These are phyloP conservation scores for Capronia americana DNA, from an alignment of 2,329 filamentous ascomycete species.

Conservation along the genomic window DNA sequence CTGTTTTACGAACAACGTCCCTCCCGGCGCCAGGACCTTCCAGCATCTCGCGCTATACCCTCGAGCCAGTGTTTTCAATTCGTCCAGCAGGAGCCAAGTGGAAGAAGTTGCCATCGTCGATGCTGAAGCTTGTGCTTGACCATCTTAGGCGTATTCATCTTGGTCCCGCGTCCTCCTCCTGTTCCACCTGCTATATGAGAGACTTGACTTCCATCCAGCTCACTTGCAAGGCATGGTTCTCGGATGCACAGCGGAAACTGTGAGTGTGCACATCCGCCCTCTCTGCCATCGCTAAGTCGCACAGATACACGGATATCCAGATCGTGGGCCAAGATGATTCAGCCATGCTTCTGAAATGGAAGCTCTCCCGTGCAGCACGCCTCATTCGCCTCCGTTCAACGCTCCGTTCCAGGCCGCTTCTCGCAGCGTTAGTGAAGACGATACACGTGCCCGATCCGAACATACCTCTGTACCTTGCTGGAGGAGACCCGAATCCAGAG, in stretches of 20 bases:
- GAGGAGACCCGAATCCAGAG: slow-evolving; percentile 48
- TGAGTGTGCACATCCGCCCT: slow-evolving; percentile 45
- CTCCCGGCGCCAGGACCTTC: slow-evolving; percentile 9
- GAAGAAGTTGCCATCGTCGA: slow-evolving; percentile 58
- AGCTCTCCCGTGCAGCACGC: slow-evolving; percentile 56
- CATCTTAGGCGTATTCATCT: slow-evolving; percentile 58
- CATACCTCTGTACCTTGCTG: slow-evolving; percentile 42
- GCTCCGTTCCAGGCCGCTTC: slow-evolving; percentile 56
- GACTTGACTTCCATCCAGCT: slow-evolving; percentile 61
- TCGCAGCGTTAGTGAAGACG: slow-evolving; percentile 61
- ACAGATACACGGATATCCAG: slow-evolving; percentile 58
- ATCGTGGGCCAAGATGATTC: slow-evolving; percentile 57
- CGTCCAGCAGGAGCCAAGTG: slow-evolving; percentile 16
- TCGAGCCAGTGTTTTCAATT: slow-evolving; percentile 1
- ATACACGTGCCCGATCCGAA: slow-evolving; percentile 60
- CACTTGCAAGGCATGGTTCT: slow-evolving; percentile 64
- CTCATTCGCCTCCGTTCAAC: slow-evolving; percentile 62
- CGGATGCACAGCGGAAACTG: slow-evolving; percentile 57
- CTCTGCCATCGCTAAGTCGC: slow-evolving; percentile 6
- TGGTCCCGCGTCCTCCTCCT: slow-evolving; percentile 49
- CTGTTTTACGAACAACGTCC: slow-evolving; percentile 17
- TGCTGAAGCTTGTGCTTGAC: slow-evolving; percentile 62
- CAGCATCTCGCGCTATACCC: background rate
- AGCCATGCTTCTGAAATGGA: slow-evolving; percentile 55
- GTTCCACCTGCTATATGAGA: slow-evolving; percentile 60